A percentile compares a stretch with the other conserved stretches of the same genome.
These are phyloP conservation scores for Globisporangium echinulatum DNA, from an alignment of 352 stramenopile species.

Conservation along the genomic window DNA sequence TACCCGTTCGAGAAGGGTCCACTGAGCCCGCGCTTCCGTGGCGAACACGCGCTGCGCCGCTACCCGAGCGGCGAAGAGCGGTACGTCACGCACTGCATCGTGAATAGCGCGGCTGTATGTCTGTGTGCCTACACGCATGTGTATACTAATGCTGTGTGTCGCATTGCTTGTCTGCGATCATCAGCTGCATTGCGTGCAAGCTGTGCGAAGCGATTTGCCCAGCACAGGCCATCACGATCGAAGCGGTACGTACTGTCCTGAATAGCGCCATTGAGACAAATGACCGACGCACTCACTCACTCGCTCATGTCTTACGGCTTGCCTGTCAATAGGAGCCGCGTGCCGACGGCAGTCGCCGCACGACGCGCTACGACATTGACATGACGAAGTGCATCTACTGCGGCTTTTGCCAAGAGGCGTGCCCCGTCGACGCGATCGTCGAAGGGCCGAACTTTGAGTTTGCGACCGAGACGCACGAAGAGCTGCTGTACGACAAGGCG, in stretches of 20 bases:
- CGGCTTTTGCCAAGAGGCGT: conserved; percentile 94
- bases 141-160: conserved; percentile 13
- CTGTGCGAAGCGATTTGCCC: conserved; percentile 99
- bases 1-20: conserved; percentile 98
- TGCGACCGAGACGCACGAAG: conserved; percentile 98
- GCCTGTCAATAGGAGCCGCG: conserved; percentile 78
- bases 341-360: conserved; percentile 96
- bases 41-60: conserved; percentile 96
- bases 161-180: not conserved
- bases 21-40: conserved; percentile 96
- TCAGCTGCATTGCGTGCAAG: conserved; percentile 99
- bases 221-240: conserved; percentile 99
- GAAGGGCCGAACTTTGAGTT: conserved; percentile 99
- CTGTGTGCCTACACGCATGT: not conserved
- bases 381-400: conserved; percentile 99
- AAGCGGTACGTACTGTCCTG: conserved; percentile 62
- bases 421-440: conserved; percentile 99
- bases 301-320: not conserved
- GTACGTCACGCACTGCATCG: conserved; percentile 19
- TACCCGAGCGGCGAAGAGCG: conserved; percentile 99
- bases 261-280: not conserved
- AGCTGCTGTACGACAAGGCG: conserved; percentile 99
- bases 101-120: not conserved
- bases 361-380: conserved; percentile 99
- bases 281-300: not conserved